Evolutionary conservation across 2,329 filamentous ascomycete genomes (phyloP), one percentile per base, ranked within the genome.

Genomic region (Parastagonospora avenae): DNA sequence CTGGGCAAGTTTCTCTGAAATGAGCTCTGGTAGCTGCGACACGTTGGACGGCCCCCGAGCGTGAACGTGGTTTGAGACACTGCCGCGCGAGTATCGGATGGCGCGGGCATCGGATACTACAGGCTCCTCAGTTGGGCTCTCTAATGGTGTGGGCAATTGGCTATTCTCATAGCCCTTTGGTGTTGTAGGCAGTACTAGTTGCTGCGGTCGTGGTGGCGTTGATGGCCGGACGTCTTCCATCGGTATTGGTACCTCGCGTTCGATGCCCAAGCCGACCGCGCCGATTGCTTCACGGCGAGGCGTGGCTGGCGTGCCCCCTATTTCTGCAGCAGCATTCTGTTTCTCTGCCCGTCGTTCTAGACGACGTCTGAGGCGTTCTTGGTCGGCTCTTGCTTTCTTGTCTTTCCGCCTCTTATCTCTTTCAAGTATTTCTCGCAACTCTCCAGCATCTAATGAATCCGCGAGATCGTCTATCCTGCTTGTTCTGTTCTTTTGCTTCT

Each of bases 401-500:
- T 96, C 90, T 58, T 83, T 85, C 50, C 94, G 84, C 64, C 92
- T 85, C 59, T 87, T 82, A 67, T 99, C 94, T 52, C 94, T 82
- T 64, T 99, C 94, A 84, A 99, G 88, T 28, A 97, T 80, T 68
- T 96, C 90, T 51, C 93, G 84, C 33, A 99, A 73, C 62, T 91
- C 92, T 45, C 88, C 85, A 3, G 94, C 89, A 74, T 91, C 91
- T 47, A 99, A 80, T 52, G 90, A 88, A 68, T 97, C 90, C 16
- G 92, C 94, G 38, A 97, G 71, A 38, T 84, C 82, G 51, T 87
- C 84, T 39, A 89, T 82, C 30, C 80, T 79, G 75, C 73, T 89
- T 76, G 75, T 90, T 75, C 69, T 82, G 57, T 81, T 85, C 39
- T 56, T 60, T 24, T 80, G 12, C 87, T 84, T 64, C 7, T 60